A percentile compares a stretch with the other conserved stretches of the same genome.
Evolutionary conservation across 1,139 yeast genomes (phyloP).

Genomic region (Hemisphaericaspora lyxosophila): DNA sequence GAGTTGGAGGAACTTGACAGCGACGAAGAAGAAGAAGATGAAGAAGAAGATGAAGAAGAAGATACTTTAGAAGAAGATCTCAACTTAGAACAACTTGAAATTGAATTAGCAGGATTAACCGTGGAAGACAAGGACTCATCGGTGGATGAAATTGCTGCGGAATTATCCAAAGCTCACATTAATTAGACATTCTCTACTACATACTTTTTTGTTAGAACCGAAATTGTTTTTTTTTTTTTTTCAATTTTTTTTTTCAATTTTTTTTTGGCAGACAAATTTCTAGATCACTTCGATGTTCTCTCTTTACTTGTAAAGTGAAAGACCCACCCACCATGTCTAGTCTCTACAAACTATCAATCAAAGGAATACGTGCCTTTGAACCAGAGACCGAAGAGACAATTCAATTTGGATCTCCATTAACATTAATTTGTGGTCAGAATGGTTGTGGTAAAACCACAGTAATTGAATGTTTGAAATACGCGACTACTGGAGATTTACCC

Average conservation of each 20-base stretch:
- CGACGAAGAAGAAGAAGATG: conserved; percentile 80
- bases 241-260: background rate
- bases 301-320: background rate
- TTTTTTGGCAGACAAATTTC: background rate
- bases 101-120: conserved; percentile 44
- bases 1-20: conserved; percentile 90
- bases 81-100: conserved; percentile 59
- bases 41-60: conserved; percentile 56
- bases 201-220: too few relatives aligned
- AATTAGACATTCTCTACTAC: conserved; percentile 15
- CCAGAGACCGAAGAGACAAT: conserved; percentile 80
- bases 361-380: conserved; percentile 89
- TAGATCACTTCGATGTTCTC: background rate
- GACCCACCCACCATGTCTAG: conserved; percentile 52
- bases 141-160: conserved; percentile 62
- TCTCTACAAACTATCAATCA: conserved; percentile 74
- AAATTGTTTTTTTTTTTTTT: too few relatives aligned
- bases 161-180: conserved; percentile 55
- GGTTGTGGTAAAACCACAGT: conserved; percentile 99
- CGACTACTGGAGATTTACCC: conserved; percentile 94
- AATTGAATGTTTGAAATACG: conserved; percentile 89
- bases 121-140: conserved; percentile 27
- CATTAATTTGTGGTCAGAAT: conserved; percentile 92
- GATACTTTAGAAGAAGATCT: conserved; percentile 51
- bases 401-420: conserved; percentile 86